Conservation (phyloP, 1,284 basidiomycete species). For the Phellinidium pouzarii region DNA sequence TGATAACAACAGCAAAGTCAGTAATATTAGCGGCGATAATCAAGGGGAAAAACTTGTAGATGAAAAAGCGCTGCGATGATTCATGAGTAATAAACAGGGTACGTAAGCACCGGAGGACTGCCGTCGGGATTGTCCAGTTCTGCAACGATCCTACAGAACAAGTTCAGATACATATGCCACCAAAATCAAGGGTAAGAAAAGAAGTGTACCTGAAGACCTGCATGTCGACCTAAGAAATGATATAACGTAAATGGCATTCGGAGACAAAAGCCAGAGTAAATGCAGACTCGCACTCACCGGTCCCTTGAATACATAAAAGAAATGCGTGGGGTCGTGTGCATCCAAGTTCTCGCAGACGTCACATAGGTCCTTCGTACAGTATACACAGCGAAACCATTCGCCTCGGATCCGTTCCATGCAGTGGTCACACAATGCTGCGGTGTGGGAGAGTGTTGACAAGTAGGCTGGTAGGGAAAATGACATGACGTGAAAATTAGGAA, state of each 20-base stretch:
- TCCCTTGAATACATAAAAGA: slow-evolving; percentile 84
- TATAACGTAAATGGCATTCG: neutral
- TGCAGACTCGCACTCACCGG: slow-evolving; percentile 38
- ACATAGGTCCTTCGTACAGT: slow-evolving; percentile 79
- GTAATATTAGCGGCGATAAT: too few species aligned
- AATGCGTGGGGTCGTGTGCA: slow-evolving; percentile 73
- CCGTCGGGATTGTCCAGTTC: slow-evolving; percentile 50
- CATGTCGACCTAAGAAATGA: slow-evolving; percentile 47
- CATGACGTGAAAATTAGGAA: neutral
- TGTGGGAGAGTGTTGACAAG: slow-evolving; percentile 58
- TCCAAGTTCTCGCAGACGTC: slow-evolving; percentile 71
- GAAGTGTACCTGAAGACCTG: slow-evolving; percentile 41
- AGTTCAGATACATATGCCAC: neutral
- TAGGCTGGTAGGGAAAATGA: slow-evolving; percentile 44
- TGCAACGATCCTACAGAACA: slow-evolving; percentile 42
- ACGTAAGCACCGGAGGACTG: slow-evolving; percentile 51
- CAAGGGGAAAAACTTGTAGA: neutral
- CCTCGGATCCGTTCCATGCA: slow-evolving; percentile 72
- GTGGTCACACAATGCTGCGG: slow-evolving; percentile 64
- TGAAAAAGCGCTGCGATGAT: neutral
- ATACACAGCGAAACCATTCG: slow-evolving; percentile 83
- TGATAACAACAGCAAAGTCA: too few species aligned
- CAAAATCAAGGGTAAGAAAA: neutral
- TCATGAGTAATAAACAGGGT: slow-evolving; percentile 45
- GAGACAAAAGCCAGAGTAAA: neutral